Evolutionary conservation across 2,329 filamentous ascomycete genomes (phyloP).

Genomic region (Colletotrichum nymphaeae): DNA sequence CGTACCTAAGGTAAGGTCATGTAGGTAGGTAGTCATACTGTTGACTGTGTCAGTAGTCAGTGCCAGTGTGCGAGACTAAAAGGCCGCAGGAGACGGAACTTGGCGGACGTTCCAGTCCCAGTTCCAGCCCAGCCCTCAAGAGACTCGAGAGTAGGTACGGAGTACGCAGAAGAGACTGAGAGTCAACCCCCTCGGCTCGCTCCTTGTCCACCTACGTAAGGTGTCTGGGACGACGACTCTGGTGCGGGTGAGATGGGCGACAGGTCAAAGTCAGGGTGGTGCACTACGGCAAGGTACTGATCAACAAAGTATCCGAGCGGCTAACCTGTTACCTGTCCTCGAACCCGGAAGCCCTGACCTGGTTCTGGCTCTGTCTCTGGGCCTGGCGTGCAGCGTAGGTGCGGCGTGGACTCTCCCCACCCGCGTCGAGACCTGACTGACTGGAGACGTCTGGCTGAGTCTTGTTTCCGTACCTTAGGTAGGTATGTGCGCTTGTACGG

Average conservation of each 20-base stretch:
- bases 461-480: neutral
- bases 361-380: slow-evolving; percentile 27
- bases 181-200: slow-evolving; percentile 4
- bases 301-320: slow-evolving; percentile 26
- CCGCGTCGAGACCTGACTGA: slow-evolving; percentile 21
- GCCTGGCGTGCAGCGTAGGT: slow-evolving; percentile 22
- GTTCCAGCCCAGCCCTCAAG: neutral
- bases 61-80: neutral
- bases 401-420: slow-evolving; percentile 32
- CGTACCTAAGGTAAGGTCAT: no score
- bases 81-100: neutral
- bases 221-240: neutral
- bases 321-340: slow-evolving; percentile 9
- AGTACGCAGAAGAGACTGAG: no score
- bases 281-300: slow-evolving; percentile 21
- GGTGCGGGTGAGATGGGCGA: neutral
- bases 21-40: neutral
- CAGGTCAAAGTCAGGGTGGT: slow-evolving; percentile 1
- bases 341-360: slow-evolving; percentile 34
- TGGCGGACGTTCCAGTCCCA: slow-evolving; percentile 2
- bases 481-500: no score
- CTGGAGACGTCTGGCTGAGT: slow-evolving; percentile 30
- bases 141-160: no score
- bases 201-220: slow-evolving; percentile 8
- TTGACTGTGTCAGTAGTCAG: neutral